Base-by-base conservation (phyloP, 1,139 yeast species). In the Suhomyces panamericanus region DNA sequence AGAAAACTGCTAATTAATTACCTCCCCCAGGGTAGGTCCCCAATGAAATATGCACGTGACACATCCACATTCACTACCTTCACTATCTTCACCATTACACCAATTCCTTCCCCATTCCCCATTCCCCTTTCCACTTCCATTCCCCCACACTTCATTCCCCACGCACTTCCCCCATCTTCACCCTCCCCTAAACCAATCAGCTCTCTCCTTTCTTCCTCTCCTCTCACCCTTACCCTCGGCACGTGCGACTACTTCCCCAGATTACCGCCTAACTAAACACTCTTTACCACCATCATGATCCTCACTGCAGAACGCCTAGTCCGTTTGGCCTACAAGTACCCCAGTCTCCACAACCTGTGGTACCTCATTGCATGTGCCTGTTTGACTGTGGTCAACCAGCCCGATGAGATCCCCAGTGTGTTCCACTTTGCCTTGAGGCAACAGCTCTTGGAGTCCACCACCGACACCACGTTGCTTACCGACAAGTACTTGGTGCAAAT, bases 321-420 rank as follows among this genome's bases (percentile, higher is more conserved):
- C 0, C 73, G 73, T 47, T 65, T 89, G 32, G 84, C 70, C 67
- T 88, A 49, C 66, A 73, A 60, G 62, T 86, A 61, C 56, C 78
- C 65, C 49, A 64, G 55, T 13, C 65, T 74, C 35, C 71, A 70
- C 54, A 66, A 61, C 51, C 62, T 79, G 26, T 90, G 97, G 96
- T 87, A 83, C 58, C 70, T 75, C 38, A 69, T 89, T 15, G 93
- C 96, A 0, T 87, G 95, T 13, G 88, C 95, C 0, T 80, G 95
- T 17, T 75, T 90, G 47, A 81, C 93, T 2, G 93, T 85, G 10
- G 83, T 93, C 57, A 90, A 90, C 59, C 80, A 77, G 49, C 95
- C 96, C 0, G 80, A 83, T 41, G 96, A 87, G 52, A 80, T 90
- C 34, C 93, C 96, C 3, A 73, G 73, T 44, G 63, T 90, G 9